Conservation (phyloP, 1,284 basidiomycete species). For the Fomitopsis pinicola region DNA sequence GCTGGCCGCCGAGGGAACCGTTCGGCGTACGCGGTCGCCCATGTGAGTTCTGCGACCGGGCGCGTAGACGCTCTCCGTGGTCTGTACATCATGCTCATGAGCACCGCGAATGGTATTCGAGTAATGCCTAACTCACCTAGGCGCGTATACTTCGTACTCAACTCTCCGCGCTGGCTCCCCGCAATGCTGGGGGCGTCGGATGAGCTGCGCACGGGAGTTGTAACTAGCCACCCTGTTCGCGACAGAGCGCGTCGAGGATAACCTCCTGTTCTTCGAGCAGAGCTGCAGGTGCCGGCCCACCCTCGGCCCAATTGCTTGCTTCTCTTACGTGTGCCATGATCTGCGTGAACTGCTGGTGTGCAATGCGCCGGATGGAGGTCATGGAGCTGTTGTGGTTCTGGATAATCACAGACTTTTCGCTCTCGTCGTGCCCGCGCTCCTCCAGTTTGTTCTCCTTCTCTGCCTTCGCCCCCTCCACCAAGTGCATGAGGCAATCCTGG, state of each 20-base stretch:
- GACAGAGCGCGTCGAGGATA: constrained; percentile 27
- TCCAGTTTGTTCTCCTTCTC: constrained; percentile 35
- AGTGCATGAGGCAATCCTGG: constrained; percentile 36
- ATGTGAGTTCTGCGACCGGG: neutral
- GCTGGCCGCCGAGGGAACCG: neutral
- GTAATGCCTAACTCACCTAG: neutral
- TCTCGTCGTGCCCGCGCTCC: constrained; percentile 23
- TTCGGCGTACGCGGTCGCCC: constrained; percentile 1
- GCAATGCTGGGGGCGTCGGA: constrained; percentile 4
- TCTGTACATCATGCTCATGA: neutral
- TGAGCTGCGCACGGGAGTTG: neutral
- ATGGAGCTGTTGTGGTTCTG: constrained; percentile 36
- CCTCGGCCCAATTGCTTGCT: constrained; percentile 9
- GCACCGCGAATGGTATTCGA: neutral
- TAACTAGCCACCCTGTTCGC: constrained; percentile 11
- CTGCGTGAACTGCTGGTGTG: constrained; percentile 25
- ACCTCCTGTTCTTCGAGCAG: constrained; percentile 27
- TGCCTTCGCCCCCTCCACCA: constrained; percentile 46
- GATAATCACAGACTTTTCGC: constrained; percentile 25
- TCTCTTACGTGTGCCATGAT: constrained; percentile 25
- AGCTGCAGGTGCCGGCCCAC: constrained; percentile 14
- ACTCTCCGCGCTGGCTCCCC: constrained; percentile 11
- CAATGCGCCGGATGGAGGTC: constrained; percentile 27
- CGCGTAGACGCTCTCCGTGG: neutral
- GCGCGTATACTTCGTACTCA: neutral